Conservation (phyloP, 2,329 filamentous ascomycete genomes). For the Stromatinia cepivora region DNA sequence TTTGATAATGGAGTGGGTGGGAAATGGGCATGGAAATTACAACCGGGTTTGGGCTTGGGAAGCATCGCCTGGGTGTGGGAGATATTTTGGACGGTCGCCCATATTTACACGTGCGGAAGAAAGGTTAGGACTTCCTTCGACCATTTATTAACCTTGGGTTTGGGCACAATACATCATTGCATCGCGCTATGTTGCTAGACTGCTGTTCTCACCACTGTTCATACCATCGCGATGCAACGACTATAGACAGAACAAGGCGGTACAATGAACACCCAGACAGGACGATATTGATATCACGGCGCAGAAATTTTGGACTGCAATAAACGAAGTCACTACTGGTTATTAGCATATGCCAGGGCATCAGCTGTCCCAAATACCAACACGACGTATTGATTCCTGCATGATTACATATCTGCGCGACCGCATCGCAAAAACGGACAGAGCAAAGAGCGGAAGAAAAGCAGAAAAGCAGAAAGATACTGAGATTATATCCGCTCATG, state of each 20-base stretch:
- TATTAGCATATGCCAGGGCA: background rate
- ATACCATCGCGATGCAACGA: background rate
- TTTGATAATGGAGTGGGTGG: background rate
- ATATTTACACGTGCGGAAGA: background rate
- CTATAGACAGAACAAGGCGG: background rate
- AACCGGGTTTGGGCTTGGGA: background rate
- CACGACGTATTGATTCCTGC: background rate
- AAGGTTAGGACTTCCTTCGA: background rate
- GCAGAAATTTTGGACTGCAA: background rate
- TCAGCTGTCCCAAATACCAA: background rate
- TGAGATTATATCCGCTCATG: too few species aligned
- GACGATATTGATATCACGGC: background rate
- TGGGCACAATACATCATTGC: background rate
- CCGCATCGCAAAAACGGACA: too few species aligned
- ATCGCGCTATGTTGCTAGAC: background rate
- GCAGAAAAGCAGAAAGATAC: background rate
- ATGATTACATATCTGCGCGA: too few species aligned
- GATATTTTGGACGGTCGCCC: too few species aligned
- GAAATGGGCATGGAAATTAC: background rate
- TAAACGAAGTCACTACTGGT: background rate
- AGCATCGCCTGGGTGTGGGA: background rate
- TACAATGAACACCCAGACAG: too few species aligned
- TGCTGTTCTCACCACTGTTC: background rate
- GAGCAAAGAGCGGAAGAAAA: too few species aligned
- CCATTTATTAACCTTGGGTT: background rate